Conservation (phyloP, 192 early-diverging fungal genomes). For the Entomortierella parvispora region DNA sequence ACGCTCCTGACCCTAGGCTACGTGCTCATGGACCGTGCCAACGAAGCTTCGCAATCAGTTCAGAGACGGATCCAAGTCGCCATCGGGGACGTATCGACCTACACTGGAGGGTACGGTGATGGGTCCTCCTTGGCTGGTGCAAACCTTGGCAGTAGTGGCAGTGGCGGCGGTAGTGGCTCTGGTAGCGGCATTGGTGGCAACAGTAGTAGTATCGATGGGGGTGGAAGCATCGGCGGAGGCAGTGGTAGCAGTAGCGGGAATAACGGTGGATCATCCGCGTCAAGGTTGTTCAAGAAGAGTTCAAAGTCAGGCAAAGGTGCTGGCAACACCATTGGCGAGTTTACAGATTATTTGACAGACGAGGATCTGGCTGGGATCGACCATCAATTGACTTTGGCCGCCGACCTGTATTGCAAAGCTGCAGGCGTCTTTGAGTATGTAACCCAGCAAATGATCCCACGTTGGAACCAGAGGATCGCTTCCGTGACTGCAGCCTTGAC, state of each 20-base stretch:
- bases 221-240: background rate
- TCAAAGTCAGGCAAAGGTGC: slow-evolving; percentile 14
- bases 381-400: slow-evolving; percentile 49
- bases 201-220: slow-evolving; percentile 4
- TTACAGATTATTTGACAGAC: slow-evolving; percentile 46
- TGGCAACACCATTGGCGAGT: slow-evolving; percentile 43
- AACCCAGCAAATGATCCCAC: slow-evolving; percentile 56
- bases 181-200: background rate
- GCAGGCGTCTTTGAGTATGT: slow-evolving; percentile 65
- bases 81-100: slow-evolving; percentile 38
- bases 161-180: slow-evolving; percentile 14
- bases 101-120: slow-evolving; percentile 51
- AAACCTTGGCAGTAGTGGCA: slow-evolving; percentile 18
- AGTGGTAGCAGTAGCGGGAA: slow-evolving; percentile 6
- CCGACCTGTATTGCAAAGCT: slow-evolving; percentile 62
- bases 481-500: slow-evolving; percentile 38
- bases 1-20: slow-evolving; percentile 63
- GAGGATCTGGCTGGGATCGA: slow-evolving; percentile 39
- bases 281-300: slow-evolving; percentile 36
- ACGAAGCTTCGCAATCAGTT: slow-evolving; percentile 17
- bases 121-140: slow-evolving; percentile 54
- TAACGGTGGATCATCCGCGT: slow-evolving; percentile 10
- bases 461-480: slow-evolving; percentile 40
- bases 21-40: slow-evolving; percentile 41
- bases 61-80: slow-evolving; percentile 38